Evolutionary conservation across 768 basidiomycete genomes (phyloP), one percentile per base, ranked within the genome.

Genomic region (Infundibulicybe gibba): DNA sequence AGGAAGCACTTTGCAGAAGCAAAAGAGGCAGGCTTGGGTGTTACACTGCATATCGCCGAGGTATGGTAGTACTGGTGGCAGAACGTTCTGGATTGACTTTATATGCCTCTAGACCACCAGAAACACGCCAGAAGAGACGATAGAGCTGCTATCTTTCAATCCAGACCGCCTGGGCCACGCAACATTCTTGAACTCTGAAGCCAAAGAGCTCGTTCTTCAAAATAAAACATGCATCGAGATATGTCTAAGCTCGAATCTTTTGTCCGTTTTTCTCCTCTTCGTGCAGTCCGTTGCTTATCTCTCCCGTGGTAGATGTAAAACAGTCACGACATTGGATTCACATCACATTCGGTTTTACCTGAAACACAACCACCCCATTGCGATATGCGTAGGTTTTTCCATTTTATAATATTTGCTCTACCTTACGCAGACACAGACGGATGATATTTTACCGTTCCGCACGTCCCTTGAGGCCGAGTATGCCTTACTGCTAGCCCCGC

Each of bases 31-130:
- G 87, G 87, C 0, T 61, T 93, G 6, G 75, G 81, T 2, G 54
- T 90, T n/a, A 93, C 90, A 0, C 60, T 92, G 32, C 90, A 93
- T 61, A 83, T 92, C 43, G 88, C 90, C 2, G 90, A 94, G 75
- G 87, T 85, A 49, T n/a, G 63, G 56, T 16, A 16, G 11, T 14
- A 12, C 10, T 20, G n/a, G 9, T 43, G 14, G 6, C 13, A 16
- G n/a, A 13, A n/a, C n/a, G n/a, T n/a, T n/a, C n/a, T 11, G 30
- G 20, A 38, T 13, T 39, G 14, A 21, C 25, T 32, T 37, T 47
- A 13, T 39, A 20, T n/a, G 17, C 35, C 35, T 17, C 43, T 50
- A 82, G 83, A 80, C 76, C 0, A 46, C 48, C 6, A 56, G 64
- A 20, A 80, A 79, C 57, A 64, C 80, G 6, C 47, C 71, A 3